Percentiles rank a stretch among this genome's conserved stretches.
These are phyloP conservation scores for Pleurotus tuber-regium DNA, from an alignment of 768 basidiomycete genomes.

Conservation along the genomic window DNA sequence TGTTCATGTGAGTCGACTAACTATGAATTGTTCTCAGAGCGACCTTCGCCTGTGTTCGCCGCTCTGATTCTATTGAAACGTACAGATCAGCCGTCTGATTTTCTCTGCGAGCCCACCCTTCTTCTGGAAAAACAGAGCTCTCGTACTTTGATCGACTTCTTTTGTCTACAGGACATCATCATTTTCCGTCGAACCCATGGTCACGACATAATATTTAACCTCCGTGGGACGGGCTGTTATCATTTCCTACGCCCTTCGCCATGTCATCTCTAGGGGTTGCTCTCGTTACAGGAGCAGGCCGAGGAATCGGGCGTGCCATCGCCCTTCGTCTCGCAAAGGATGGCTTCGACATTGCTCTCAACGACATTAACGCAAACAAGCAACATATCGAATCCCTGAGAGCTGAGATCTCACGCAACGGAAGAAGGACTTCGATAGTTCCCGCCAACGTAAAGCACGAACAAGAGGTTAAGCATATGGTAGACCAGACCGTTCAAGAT, in stretches of 20 bases:
- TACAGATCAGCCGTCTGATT: no score
- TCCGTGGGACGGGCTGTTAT: neutral
- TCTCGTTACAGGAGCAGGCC: constrained; percentile 27
- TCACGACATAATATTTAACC: neutral
- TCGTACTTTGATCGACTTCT: no score
- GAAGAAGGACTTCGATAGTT: constrained; percentile 18
- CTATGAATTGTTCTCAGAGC: no score
- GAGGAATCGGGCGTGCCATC: constrained; percentile 30
- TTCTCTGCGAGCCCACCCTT: no score
- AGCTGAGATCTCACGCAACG: constrained; percentile 21
- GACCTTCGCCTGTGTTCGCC: no score
- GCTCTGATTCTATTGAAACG: no score
- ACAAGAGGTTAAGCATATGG: constrained; percentile 24
- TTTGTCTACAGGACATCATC: no score
- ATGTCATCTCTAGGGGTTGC: constrained; percentile 23
- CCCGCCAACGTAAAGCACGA: constrained; percentile 28
- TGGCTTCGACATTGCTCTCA: constrained; percentile 29
- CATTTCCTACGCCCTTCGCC: neutral
- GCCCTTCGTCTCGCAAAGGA: constrained; percentile 29
- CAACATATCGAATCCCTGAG: constrained; percentile 20
- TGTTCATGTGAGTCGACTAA: no score
- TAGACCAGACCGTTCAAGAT: constrained; percentile 21
- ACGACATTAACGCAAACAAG: constrained; percentile 20
- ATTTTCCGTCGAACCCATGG: no score
- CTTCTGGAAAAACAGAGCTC: no score